Conservation (phyloP, 768 basidiomycete genomes). For the Boletus speciosus region DNA sequence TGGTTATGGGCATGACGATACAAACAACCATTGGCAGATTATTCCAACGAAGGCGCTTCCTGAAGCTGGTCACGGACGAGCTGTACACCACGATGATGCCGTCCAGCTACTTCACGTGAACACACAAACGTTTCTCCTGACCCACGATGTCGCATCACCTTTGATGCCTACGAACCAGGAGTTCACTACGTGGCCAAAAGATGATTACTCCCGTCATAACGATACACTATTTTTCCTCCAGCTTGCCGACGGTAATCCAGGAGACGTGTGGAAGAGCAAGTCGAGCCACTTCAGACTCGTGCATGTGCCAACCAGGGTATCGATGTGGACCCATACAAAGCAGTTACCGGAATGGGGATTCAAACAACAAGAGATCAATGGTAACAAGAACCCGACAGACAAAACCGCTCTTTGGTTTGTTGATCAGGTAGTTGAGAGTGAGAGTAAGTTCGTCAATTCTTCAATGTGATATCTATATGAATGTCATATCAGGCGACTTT, state of each 20-base stretch:
- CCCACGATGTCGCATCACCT: constrained; percentile 96
- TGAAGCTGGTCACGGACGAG: constrained; percentile 87
- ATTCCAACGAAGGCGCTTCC: constrained; percentile 94
- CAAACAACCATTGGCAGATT: constrained; percentile 95
- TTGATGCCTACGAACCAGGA: constrained; percentile 98
- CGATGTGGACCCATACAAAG: constrained; percentile 87
- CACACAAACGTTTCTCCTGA: constrained; percentile 80
- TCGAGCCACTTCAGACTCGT: constrained; percentile 88
- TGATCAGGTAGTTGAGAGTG: constrained; percentile 74
- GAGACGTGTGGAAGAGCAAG: constrained; percentile 90
- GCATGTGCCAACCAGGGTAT: constrained; percentile 86
- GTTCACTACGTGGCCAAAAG: constrained; percentile 88
- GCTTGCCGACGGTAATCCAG: constrained; percentile 69
- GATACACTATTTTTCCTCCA: constrained; percentile 86
- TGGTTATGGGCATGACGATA: constrained; percentile 90
- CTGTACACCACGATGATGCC: constrained; percentile 86
- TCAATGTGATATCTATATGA: constrained; percentile 2
- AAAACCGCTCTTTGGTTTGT: constrained; percentile 86
- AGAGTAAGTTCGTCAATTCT: constrained; percentile 45
- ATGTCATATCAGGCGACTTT: constrained; percentile 52
- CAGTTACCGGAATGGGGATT: constrained; percentile 95
- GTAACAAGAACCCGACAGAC: constrained; percentile 87
- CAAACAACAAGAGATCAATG: constrained; percentile 97
- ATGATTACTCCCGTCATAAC: constrained; percentile 72
- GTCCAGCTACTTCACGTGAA: constrained; percentile 86